phyloP scores from a whole-genome alignment of 305 asterid genomes.

The Solanum hybrid region DNA sequence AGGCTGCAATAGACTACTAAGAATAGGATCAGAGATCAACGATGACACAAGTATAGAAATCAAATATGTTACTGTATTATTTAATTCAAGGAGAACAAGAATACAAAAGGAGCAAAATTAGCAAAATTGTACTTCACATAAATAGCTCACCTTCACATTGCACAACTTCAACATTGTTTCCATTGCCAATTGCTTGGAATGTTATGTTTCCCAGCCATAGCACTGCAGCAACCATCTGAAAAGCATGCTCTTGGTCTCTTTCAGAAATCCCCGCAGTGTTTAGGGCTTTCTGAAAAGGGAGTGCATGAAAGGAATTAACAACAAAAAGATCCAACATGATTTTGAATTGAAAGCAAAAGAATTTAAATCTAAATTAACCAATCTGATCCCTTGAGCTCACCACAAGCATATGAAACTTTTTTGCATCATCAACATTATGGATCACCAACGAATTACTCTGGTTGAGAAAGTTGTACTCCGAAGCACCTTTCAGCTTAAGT shows the following conservation, averaged over 20 bases:
- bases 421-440: constrained; percentile 59
- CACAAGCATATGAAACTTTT: constrained; percentile 54
- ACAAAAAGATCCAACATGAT: constrained; percentile 4
- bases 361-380: constrained; percentile 6
- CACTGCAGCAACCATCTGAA: constrained; percentile 86
- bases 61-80: background rate
- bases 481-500: constrained; percentile 54
- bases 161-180: constrained; percentile 69
- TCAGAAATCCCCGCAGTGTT: constrained; percentile 43
- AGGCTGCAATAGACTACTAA: background rate
- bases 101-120: background rate
- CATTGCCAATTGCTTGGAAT: constrained; percentile 56
- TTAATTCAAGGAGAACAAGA: background rate
- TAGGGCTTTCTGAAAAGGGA: constrained; percentile 59
- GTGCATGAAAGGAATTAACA: constrained; percentile 15
- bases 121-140: background rate
- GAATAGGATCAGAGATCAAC: background rate
- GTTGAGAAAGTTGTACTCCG: constrained; percentile 61
- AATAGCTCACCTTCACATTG: constrained; percentile 68
- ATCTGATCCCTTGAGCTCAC: constrained; percentile 30
- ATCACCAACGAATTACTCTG: constrained; percentile 66
- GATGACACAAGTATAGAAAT: background rate
- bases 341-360: background rate
- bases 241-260: constrained; percentile 70
- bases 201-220: constrained; percentile 97